Base-by-base conservation (phyloP, 1,139 yeast species). In the Scheffersomyces lignicola region DNA sequence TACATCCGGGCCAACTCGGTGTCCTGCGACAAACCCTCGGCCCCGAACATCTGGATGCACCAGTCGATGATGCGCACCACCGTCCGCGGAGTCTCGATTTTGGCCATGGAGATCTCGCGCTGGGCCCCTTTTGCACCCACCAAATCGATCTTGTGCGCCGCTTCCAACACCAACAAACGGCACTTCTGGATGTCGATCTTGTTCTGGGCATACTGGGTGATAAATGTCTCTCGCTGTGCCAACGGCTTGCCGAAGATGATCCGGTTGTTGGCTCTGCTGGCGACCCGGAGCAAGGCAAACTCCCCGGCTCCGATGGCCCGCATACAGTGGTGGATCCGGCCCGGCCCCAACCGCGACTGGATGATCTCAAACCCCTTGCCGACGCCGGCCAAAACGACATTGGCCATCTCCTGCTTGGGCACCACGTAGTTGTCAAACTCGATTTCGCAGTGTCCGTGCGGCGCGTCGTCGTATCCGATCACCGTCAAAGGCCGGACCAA, bases 301-400 rank as follows among this genome's bases (percentile, higher is more conserved):
- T 80, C 85, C 13, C 83, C 88, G 31, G 70, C 76, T 4, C 88
- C 88, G 47, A 82, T 66, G 24, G 78, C 61, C 51, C 87, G 66
- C 87, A 82, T 80, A 58, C 87, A 81, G 55, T 82, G 88, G 59
- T 81, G 88, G 47, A 82, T 78, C 51, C 87, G 67, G 16, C 88
- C 88, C 1, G 88, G 86, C 2, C 87, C 87, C 36, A 82, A 65
- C 40, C 88, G 69, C 22, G 84, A 79, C 58, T 81, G 88, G 47
- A 81, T 78, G 47, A 82, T 69, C 45, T 78, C 83, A 52, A 81
- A 81, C 1, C 88, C 89, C 41, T 73, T 70, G 28, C 87, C 86
- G 29, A 66, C 69, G 25, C 63, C 62, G 10, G 76, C 76, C 47
- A 77, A 58, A 14, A 73, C 54, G n/a, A 49, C 50, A 43, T 67